Evolutionary conservation across 2,329 filamentous ascomycete genomes (phyloP).

Genomic region (Claviceps pazoutovae): DNA sequence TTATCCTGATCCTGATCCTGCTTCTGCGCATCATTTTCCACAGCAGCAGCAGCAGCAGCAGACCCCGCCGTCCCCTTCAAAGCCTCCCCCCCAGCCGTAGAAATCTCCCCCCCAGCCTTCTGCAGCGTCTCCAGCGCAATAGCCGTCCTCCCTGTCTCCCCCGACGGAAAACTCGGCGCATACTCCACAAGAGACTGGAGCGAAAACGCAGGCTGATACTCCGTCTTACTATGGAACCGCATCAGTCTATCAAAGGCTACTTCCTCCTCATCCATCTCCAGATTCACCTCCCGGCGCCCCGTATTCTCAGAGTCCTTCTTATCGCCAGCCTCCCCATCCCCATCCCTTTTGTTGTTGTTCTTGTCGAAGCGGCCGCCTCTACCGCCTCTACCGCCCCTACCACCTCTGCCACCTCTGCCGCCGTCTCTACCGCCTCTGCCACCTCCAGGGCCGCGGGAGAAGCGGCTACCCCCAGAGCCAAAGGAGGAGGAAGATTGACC

Average conservation of each 20-base stretch:
- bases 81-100: too few relatives aligned
- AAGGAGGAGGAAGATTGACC: constrained; percentile 1
- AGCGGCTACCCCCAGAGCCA: constrained; percentile 8
- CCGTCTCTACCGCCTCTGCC: constrained; percentile 9
- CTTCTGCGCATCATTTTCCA: constrained; percentile 12
- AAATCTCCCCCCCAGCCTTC: constrained; percentile 14
- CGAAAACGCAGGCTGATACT: constrained; percentile 21
- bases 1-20: neutral
- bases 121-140: constrained; percentile 22
- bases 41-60: too few relatives aligned
- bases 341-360: constrained; percentile 12
- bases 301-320: too few relatives aligned
- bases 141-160: constrained; percentile 16
- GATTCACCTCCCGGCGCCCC: too few relatives aligned
- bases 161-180: constrained; percentile 17
- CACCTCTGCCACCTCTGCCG: constrained; percentile 6
- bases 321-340: constrained; percentile 4
- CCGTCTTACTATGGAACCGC: constrained; percentile 19
- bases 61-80: too few relatives aligned
- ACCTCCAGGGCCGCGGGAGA: constrained; percentile 8
- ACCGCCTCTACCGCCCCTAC: constrained; percentile 5
- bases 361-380: constrained; percentile 12
- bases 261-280: too few relatives aligned
- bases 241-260: constrained; percentile 7
- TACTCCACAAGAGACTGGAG: constrained; percentile 17